These are phyloP conservation scores for Senna tora DNA, from an alignment of 306 rosid genomes.

Conservation along the genomic window DNA sequence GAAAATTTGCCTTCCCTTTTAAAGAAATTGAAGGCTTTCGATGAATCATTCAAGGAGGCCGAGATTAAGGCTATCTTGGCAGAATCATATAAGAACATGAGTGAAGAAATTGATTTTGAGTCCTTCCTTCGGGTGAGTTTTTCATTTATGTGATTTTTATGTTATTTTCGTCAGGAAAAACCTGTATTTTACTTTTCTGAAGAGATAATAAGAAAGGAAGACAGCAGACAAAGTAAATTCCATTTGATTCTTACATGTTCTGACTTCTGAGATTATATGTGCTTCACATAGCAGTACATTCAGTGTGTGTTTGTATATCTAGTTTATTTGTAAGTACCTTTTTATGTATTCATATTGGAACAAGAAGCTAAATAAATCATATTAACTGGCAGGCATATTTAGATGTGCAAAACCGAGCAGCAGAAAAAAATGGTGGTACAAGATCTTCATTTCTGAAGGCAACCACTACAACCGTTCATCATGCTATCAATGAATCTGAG, in stretches of 20 bases:
- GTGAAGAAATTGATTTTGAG: slow-evolving; percentile 85
- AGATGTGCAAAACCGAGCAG: slow-evolving; percentile 67
- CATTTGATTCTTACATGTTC: slow-evolving; percentile 22
- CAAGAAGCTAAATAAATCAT: slow-evolving; percentile 34
- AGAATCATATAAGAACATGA: slow-evolving; percentile 52
- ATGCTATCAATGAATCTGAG: slow-evolving; percentile 91
- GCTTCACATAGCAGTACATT: neutral
- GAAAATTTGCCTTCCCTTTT: slow-evolving; percentile 71
- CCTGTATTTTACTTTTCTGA: slow-evolving; percentile 9
- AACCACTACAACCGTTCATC: slow-evolving; percentile 86
- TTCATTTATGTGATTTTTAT: neutral
- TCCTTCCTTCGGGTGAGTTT: slow-evolving; percentile 80
- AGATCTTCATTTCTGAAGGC: slow-evolving; percentile 90
- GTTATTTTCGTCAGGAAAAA: neutral
- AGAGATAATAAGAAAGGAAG: neutral
- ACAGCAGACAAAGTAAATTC: neutral
- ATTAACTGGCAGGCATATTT: slow-evolving; percentile 69
- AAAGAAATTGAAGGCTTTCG: slow-evolving; percentile 66
- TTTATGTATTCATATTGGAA: slow-evolving; percentile 27
- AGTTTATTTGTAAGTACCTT: slow-evolving; percentile 12
- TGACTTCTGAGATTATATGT: slow-evolving; percentile 21
- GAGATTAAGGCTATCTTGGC: slow-evolving; percentile 66
- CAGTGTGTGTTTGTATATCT: neutral
- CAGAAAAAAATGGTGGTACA: slow-evolving; percentile 64
- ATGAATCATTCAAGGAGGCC: slow-evolving; percentile 60